Conservation (phyloP, 176 grass and related monocot species). For the Cenchrus purpureus region DNA sequence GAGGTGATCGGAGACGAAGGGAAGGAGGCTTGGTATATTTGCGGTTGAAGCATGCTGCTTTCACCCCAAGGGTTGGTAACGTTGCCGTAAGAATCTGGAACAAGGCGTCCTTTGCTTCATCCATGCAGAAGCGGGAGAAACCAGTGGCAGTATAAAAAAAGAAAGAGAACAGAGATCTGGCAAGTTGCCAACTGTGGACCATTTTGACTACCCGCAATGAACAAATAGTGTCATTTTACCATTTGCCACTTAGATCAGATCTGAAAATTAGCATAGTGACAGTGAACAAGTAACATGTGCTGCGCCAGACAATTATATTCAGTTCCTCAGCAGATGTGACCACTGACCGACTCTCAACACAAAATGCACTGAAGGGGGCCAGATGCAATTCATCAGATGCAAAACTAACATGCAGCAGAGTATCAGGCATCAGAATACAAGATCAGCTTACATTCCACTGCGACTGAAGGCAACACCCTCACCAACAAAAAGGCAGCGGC, state of each 20-base stretch:
- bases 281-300: background rate
- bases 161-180: background rate
- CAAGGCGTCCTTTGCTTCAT: constrained; percentile 30
- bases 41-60: constrained; percentile 30
- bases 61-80: background rate
- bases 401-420: background rate
- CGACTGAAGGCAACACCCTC: constrained; percentile 25
- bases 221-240: background rate
- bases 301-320: background rate
- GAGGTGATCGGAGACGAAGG: constrained; percentile 19
- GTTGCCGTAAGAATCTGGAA: constrained; percentile 7
- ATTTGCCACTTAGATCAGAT: background rate
- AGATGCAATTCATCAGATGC: constrained; percentile 2
- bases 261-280: background rate
- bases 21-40: constrained; percentile 42
- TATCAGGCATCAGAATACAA: constrained; percentile 35
- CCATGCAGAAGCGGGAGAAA: background rate
- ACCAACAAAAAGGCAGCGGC: constrained; percentile 7
- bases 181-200: background rate
- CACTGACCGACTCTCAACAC: background rate
- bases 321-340: background rate
- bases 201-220: background rate
- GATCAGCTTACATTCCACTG: constrained; percentile 40
- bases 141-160: background rate
- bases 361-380: background rate